Base-by-base conservation (phyloP, 305 asterid species). In the Solanum chacoense region DNA sequence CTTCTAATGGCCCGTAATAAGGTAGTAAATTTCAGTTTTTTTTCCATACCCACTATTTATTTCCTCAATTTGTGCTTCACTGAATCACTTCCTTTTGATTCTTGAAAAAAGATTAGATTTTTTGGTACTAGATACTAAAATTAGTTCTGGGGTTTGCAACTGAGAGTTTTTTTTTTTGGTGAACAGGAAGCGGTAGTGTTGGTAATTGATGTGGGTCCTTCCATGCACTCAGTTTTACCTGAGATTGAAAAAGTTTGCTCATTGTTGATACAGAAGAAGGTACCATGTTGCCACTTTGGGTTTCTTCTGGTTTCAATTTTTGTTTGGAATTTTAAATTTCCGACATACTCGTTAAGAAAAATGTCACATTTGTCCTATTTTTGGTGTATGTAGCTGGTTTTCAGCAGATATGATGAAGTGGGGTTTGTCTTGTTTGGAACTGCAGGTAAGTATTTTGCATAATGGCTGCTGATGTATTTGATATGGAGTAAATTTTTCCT, bases 171-270 rank as follows among this genome's bases (percentile, higher is more conserved):
- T 40, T 65, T 10, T 67, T 6, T 67, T 6, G 29, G 31, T 24
- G 65, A 71, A 88, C 93, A 97, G 99, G 99, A 97, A 91, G 93
- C 95, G 73, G 89, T 97, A 84, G 91, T 97, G 88, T 79, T 97
- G 93, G 90, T 97, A 89, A 93, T 97, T 91, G 99, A 96, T 94
- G 98, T 97, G 91, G 96, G 99, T 90, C 98, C 97, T 73, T 91
- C 97, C 85, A 95, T 96, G 98, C 99, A 94, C 87, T 88, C 93
- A 69, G 36, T 97, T 88, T 93, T 96, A 86, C 98, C 98, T 11
- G 96, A 95, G 90, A 89, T 97, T 67, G 94, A 93, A 90, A 96
- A 96, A 91, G 94, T 95, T 92, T 97, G 99, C 91, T 92, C 97
- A 59, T 87, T 94, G 98, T 93, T 97, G 59, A 89, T 93, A 13